Evolutionary conservation across 2,329 filamentous ascomycete genomes (phyloP), one percentile per base, ranked within the genome.

Genomic region (Boeremia lycopersici): DNA sequence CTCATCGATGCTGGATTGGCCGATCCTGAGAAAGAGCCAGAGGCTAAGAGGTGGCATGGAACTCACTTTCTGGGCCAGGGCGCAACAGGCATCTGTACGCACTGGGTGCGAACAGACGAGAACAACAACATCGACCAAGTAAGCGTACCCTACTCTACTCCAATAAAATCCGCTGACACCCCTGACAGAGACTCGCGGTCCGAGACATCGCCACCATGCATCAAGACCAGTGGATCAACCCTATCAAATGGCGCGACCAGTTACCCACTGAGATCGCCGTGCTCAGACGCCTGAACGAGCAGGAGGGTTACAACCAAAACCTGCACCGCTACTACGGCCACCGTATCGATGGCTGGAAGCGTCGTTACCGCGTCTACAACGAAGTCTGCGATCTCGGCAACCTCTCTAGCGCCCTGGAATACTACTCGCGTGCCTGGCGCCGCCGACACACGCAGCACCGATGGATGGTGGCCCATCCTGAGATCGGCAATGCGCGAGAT

Each of bases 251-350:
- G 59, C 45, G 56, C 11, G 56, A 61, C 28, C 33, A 31, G 11
- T 30, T 57, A 1, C 59, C 59, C 1, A 34, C 46, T 6, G 59
- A 61, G 13, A 46, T 61, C 10, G 49, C 46, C 3, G 43, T 61
- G 4, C 39, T 44, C 25, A 30, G 19, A 33, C 57, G 57, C 0
- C 25, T 58, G 4, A n/a, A 50, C 0, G 40, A 33, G 26, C 46
- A 45, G 6, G 17, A 31, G 4, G n/a, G 45, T 30, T 12, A 34
- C 25, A 26, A 53, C 1, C 38, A 60, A 8, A 36, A 48, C n/a
- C 33, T 61, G 3, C 48, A 56, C 15, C 29, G 46, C 8, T 52
- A 48, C 30, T 17, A 38, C 15, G 55, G 51, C 6, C 38, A 58
- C 31, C 42, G 58, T 6, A 30, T 61, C 6, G 53, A 39, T 17